phyloP scores from a whole-genome alignment of 2,329 filamentous ascomycete species.

The Raffaelea arxii region DNA sequence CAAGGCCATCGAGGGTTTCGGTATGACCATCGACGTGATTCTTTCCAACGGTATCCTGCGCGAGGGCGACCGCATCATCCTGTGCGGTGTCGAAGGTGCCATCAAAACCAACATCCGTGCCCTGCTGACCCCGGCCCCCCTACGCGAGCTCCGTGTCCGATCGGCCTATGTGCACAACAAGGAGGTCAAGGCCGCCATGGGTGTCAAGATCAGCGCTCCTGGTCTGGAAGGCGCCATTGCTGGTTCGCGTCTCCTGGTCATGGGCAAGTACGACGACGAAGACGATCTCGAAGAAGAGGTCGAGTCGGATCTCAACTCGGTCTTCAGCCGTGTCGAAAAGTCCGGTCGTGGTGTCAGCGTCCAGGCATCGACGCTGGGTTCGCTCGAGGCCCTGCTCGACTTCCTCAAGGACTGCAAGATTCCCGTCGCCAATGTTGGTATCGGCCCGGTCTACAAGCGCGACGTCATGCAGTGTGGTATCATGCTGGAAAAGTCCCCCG shows the following conservation, averaged over 20 bases:
- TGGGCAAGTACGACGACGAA: constrained; percentile 91
- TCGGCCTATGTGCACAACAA: constrained; percentile 98
- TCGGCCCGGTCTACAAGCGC: constrained; percentile 95
- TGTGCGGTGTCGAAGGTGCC: constrained; percentile 93
- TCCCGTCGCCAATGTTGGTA: constrained; percentile 92
- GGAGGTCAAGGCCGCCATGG: constrained; percentile 94
- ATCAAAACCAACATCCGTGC: constrained; percentile 95
- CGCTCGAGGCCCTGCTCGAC: constrained; percentile 88
- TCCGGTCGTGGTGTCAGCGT: constrained; percentile 91
- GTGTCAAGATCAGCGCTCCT: constrained; percentile 97
- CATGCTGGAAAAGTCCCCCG: constrained; percentile 92
- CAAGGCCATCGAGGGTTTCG: constrained; percentile 97
- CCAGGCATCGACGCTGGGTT: constrained; percentile 94
- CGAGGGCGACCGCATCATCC: constrained; percentile 87
- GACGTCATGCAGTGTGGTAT: constrained; percentile 92
- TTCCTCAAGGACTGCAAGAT: constrained; percentile 96
- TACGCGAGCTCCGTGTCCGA: constrained; percentile 92
- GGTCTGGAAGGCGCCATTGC: constrained; percentile 94
- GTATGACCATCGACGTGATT: constrained; percentile 97
- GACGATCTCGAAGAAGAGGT: constrained; percentile 95
- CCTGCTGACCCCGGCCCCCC: constrained; percentile 80
- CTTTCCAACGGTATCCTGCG: constrained; percentile 89
- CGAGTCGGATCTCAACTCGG: constrained; percentile 82
- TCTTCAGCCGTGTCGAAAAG: constrained; percentile 86
- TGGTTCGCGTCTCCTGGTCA: constrained; percentile 86